Base-by-base conservation (phyloP, 257 asterid genomes). In the Plectranthus barbatus region DNA sequence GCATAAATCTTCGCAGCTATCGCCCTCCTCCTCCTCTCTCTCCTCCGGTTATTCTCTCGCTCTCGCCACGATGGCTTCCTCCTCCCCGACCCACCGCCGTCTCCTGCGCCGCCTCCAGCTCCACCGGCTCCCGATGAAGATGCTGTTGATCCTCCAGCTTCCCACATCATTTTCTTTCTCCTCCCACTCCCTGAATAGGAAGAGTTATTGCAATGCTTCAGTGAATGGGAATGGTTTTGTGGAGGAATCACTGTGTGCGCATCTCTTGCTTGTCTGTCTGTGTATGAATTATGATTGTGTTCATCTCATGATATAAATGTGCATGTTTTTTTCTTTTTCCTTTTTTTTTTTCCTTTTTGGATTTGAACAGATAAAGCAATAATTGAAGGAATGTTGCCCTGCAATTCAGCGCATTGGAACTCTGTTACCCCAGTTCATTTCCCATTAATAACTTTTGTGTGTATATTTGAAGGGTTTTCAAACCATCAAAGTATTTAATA, bases 11-110 rank as follows among this genome's bases (percentile, higher is more conserved):
- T 93, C 9, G 99, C 96, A 3, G 99, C 99, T 23, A 93, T 73
- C 21, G 97, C 97, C 55, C 97, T 85, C 71, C 99, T 79, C 66
- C 97, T 77, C 77, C 96, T 81, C 82, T 93, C 97, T 73, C 97
- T 84, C 83, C 95, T 84, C 92, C n/a, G n/a, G n/a, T n/a, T n/a
- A n/a, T n/a, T n/a, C n/a, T n/a, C n/a, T n/a, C n/a, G n/a, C n/a
- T n/a, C n/a, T n/a, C n/a, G n/a, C n/a, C n/a, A n/a, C n/a, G n/a
- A n/a, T n/a, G n/a, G n/a, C n/a, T n/a, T n/a, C n/a, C n/a, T n/a
- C n/a, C n/a, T n/a, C n/a, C n/a, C n/a, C n/a, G n/a, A n/a, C n/a
- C n/a, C n/a, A n/a, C 75, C 66, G 1, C 63, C 69, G 5, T 59
- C n/a, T n/a, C n/a, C n/a, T n/a, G n/a, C 82, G 0, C 64, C 54